Percentiles rank a stretch among this genome's conserved stretches.
These are phyloP conservation scores for Moniliella sp. DNA, from an alignment of 1,284 basidiomycete genomes.

Conservation along the genomic window DNA sequence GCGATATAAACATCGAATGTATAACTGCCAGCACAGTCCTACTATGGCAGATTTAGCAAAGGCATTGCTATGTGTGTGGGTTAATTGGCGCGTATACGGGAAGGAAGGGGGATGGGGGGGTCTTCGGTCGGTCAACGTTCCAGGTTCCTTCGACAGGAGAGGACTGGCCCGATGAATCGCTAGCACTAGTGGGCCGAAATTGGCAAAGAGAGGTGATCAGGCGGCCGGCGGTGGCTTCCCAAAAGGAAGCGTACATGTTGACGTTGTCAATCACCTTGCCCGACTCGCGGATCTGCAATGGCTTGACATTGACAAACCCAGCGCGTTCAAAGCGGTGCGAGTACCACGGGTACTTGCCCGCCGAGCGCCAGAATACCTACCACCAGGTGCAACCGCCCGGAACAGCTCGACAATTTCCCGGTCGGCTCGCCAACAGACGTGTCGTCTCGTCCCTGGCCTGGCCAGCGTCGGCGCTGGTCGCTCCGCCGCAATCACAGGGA, in stretches of 20 bases:
- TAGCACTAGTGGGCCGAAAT: too few relatives aligned
- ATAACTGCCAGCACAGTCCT: too few relatives aligned
- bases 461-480: conserved; percentile 34
- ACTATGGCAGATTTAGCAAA: too few relatives aligned
- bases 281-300: conserved; percentile 28
- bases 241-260: conserved; percentile 42
- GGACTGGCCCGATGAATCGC: too few relatives aligned
- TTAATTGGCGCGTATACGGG: too few relatives aligned
- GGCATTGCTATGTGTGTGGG: too few relatives aligned
- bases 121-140: too few relatives aligned
- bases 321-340: conserved; percentile 41
- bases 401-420: conserved; percentile 47
- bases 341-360: conserved; percentile 55
- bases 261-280: conserved; percentile 42
- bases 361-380: conserved; percentile 52
- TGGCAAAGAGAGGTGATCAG: too few relatives aligned
- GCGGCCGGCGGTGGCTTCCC: too few relatives aligned
- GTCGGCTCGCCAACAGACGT: conserved; percentile 40
- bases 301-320: conserved; percentile 27
- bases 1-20: too few relatives aligned
- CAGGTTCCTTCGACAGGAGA: too few relatives aligned
- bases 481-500: conserved; percentile 41
- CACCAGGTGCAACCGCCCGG: conserved; percentile 45
- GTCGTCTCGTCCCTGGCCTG: conserved; percentile 34
- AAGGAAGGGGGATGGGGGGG: too few relatives aligned